Percentiles rank a stretch among this genome's conserved stretches.
Conservation (phyloP, 768 basidiomycete species). For the Tricholoma hemisulphureum region DNA sequence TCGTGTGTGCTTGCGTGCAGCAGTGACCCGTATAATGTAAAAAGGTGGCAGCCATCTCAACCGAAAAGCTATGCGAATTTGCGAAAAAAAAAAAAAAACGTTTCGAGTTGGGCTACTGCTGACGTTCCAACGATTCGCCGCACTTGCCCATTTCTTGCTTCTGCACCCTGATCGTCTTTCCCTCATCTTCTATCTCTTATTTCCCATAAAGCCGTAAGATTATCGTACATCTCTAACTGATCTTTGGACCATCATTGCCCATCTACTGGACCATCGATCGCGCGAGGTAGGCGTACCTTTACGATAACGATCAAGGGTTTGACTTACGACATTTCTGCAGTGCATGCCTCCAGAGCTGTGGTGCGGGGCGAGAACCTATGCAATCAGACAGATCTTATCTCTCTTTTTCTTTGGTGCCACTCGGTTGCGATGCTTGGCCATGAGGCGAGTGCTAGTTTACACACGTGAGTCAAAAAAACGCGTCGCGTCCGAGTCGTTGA, state of each 20-base stretch:
- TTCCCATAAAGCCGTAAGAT: no score
- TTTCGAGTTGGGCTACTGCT: neutral
- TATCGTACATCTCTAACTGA: neutral
- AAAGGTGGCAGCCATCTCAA: neutral
- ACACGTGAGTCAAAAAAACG: constrained; percentile 1
- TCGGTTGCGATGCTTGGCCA: neutral
- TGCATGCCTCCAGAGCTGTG: neutral
- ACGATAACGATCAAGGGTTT: neutral
- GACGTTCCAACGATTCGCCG: neutral
- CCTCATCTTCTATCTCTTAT: neutral
- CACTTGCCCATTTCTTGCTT: constrained; percentile 3
- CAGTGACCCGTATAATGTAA: no score
- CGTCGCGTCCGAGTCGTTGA: no score
- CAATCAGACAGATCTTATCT: neutral
- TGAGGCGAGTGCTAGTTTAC: neutral
- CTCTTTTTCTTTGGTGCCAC: neutral
- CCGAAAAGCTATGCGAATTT: neutral
- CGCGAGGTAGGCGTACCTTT: neutral
- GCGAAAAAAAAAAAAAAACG: neutral
- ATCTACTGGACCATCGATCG: neutral
- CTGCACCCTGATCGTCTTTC: constrained; percentile 11
- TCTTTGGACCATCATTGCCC: neutral
- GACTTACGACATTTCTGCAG: neutral
- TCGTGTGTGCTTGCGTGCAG: neutral
- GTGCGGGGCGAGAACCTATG: neutral